These are phyloP conservation scores for Phaeosphaeriaceae sp. DNA, from an alignment of 2,329 filamentous ascomycete genomes.

Conservation along the genomic window DNA sequence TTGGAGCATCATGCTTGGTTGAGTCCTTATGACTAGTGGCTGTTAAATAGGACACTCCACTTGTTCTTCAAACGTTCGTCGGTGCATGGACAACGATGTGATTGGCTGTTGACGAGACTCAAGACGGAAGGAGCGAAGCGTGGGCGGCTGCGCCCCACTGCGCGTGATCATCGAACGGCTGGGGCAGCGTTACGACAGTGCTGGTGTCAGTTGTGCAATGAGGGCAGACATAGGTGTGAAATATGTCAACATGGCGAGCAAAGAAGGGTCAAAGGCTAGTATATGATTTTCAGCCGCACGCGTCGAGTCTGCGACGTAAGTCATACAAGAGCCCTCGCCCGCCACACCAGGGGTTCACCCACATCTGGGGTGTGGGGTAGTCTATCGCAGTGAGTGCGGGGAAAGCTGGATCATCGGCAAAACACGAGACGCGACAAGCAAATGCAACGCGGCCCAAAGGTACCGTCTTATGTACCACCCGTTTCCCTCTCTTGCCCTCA, in stretches of 20 bases:
- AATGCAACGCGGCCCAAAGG: conserved; percentile 24
- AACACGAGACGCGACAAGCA: conserved; percentile 19
- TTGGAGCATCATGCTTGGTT: background rate
- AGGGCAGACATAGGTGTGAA: background rate
- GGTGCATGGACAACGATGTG: background rate
- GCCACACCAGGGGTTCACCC: background rate
- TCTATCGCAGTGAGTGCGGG: conserved; percentile 22
- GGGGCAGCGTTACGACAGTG: background rate
- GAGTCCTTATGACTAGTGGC: background rate
- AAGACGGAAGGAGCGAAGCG: background rate
- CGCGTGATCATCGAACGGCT: background rate
- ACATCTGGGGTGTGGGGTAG: conserved; percentile 21
- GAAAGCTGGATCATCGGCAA: conserved; percentile 31
- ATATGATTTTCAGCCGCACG: background rate
- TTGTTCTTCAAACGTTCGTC: background rate
- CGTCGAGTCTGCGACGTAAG: background rate
- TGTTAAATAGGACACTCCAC: no score
- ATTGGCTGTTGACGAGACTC: background rate
- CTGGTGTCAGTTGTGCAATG: background rate
- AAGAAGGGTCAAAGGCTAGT: background rate
- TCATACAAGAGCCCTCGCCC: background rate
- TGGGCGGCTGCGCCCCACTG: background rate
- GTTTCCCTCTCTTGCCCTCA: conserved; percentile 10
- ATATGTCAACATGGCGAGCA: background rate
- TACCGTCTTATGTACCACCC: conserved; percentile 34